Conservation (phyloP, 176 grass and related monocot species). For the Carex kokanica region DNA sequence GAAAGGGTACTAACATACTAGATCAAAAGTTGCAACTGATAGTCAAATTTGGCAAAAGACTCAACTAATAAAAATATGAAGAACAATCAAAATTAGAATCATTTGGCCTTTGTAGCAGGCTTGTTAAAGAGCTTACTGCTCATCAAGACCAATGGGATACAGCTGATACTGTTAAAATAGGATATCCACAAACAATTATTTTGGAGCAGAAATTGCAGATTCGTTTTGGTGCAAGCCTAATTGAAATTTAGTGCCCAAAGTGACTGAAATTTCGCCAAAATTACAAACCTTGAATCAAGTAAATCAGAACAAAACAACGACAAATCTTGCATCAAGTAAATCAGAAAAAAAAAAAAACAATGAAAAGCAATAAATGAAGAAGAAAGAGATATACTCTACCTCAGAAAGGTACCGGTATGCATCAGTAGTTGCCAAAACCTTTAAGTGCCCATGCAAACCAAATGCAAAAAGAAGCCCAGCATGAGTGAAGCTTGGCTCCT, state of each 20-base stretch:
- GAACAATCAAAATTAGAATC: constrained; percentile 4
- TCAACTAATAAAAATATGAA: background rate
- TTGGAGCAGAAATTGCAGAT: background rate
- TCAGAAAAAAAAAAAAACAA: background rate
- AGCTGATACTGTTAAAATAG: background rate
- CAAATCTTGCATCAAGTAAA: background rate
- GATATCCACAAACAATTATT: background rate
- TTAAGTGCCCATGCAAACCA: constrained; percentile 85
- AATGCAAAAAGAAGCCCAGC: constrained; percentile 91
- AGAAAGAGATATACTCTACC: constrained; percentile 35
- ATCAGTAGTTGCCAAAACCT: constrained; percentile 74
- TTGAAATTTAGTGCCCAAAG: background rate
- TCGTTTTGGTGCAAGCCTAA: background rate
- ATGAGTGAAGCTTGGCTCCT: constrained; percentile 87
- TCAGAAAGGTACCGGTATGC: constrained; percentile 85
- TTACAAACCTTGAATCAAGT: constrained; percentile 7
- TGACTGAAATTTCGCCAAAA: background rate
- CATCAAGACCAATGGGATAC: background rate
- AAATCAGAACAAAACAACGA: background rate
- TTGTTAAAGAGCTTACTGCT: background rate
- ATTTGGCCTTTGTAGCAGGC: background rate
- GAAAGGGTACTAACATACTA: background rate
- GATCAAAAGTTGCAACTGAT: background rate
- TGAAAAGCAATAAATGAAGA: background rate
- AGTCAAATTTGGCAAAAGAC: constrained; percentile 6